Conservation (phyloP, 768 basidiomycete species). For the Collybiopsis luxurians region DNA sequence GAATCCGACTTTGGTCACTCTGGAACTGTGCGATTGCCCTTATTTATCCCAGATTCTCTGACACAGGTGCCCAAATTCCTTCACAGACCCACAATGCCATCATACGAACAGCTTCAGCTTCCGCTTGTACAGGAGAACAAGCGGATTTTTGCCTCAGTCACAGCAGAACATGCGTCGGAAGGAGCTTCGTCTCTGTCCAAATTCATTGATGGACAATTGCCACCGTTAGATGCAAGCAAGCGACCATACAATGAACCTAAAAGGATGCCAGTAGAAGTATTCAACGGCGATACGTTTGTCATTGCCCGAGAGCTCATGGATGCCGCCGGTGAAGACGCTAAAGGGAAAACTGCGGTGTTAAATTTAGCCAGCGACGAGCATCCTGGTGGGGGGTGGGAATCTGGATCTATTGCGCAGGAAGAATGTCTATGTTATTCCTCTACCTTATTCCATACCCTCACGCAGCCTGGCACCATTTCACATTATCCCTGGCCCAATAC, state of each 20-base stretch:
- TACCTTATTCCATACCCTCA: constrained; percentile 22
- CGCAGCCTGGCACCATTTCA: neutral
- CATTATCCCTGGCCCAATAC: constrained; percentile 21
- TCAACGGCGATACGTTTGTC: constrained; percentile 21
- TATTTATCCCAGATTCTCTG: too few relatives aligned
- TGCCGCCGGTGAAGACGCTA: neutral
- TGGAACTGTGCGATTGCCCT: too few relatives aligned
- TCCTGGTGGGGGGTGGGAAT: constrained; percentile 18
- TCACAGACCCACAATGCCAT: neutral
- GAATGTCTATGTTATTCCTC: constrained; percentile 23
- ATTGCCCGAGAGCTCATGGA: constrained; percentile 18
- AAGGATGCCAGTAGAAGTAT: constrained; percentile 6
- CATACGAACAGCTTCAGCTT: neutral
- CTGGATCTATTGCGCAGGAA: neutral
- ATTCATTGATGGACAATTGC: constrained; percentile 8
- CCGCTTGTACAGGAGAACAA: neutral
- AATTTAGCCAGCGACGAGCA: constrained; percentile 19
- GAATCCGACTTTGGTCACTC: too few relatives aligned
- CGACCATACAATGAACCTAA: neutral
- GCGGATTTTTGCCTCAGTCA: neutral
- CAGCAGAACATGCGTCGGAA: neutral
- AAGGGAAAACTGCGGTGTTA: constrained; percentile 17
- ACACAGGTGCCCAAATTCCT: too few relatives aligned
- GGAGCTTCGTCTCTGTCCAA: constrained; percentile 7
- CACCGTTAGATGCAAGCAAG: neutral